phyloP scores from a whole-genome alignment of 768 basidiomycete genomes.

The Pulveroboletus ravenelii region DNA sequence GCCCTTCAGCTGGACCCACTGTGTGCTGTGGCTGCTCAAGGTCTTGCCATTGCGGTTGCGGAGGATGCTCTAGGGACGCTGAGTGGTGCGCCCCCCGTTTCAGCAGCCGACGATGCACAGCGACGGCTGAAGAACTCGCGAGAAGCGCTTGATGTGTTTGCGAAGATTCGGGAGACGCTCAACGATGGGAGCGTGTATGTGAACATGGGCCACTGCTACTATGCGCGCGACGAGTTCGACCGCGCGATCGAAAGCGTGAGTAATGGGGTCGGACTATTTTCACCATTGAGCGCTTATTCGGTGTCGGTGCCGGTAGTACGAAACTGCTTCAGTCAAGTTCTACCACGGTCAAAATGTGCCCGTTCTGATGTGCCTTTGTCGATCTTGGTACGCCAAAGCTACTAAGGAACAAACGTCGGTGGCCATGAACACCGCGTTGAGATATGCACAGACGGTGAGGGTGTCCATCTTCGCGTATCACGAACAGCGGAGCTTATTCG shows the following conservation, averaged over 20 bases:
- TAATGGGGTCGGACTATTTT: constrained; percentile 3
- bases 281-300: neutral
- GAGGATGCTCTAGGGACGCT: constrained; percentile 81
- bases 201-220: constrained; percentile 97
- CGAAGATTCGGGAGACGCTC: constrained; percentile 84
- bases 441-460: constrained; percentile 73
- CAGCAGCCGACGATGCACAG: constrained; percentile 58
- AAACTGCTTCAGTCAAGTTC: constrained; percentile 80
- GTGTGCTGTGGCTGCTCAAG: constrained; percentile 93
- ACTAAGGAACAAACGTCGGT: constrained; percentile 80
- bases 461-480: neutral
- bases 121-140: constrained; percentile 68
- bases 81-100: constrained; percentile 47
- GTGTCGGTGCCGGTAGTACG: constrained; percentile 55
- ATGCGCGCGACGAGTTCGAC: constrained; percentile 89
- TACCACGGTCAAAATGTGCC: constrained; percentile 70
- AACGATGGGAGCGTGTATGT: constrained; percentile 82
- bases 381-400: constrained; percentile 93
- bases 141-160: constrained; percentile 86
- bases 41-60: constrained; percentile 88
- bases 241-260: constrained; percentile 92
- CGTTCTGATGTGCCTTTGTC: constrained; percentile 78
- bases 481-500: neutral
- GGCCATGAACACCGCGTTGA: constrained; percentile 80
- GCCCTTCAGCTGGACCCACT: constrained; percentile 78